Base-by-base conservation (phyloP, 768 basidiomycete genomes). In the Boletus vinaceobasis region DNA sequence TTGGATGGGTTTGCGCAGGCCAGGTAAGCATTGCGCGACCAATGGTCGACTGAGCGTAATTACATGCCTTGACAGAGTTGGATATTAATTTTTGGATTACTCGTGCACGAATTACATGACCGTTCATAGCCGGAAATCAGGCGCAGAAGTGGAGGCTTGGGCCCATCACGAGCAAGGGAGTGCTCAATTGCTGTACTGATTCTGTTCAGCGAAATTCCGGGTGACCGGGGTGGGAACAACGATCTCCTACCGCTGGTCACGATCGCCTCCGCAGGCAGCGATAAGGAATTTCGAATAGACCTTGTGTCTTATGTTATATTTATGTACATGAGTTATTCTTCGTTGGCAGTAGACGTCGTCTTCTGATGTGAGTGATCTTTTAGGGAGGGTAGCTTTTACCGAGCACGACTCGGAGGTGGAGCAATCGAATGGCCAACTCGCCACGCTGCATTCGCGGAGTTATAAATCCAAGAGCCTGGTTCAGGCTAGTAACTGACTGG, bases 401-500 rank as follows among this genome's bases (percentile, higher is more conserved):
- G 15, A 15, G 48, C 17, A 48, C 17, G 23, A n/a, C 26, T 43
- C 37, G 42, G 54, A 43, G 27, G 48, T 58, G 43, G 50, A 56
- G 50, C 52, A 33, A 37, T 7, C 33, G 19, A 52, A 31, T 40
- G 55, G 21, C 14, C 42, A 14, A 40, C 21, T 33, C 33, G 67
- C 55, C 68, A 68, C 70, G 61, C 70, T 47, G 57, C 33, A 42
- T 52, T 71, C 69, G 69, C 69, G 69, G 69, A 70, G 70, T 70
- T 67, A 32, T 42, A 65, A 70, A 56, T 37, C 33, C 23, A 27
- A 26, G 27, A 29, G 44, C 17, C 3, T 45, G 37, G 33, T 50
- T 36, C 47, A 32, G 53, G 53, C 37, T 29, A 14, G 48, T 2
- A 15, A 37, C 37, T 19, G 26, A 29, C 36, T 29, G 13, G 36